These are phyloP conservation scores for Antrodiella citrinella DNA, from an alignment of 768 basidiomycete genomes.

Conservation along the genomic window DNA sequence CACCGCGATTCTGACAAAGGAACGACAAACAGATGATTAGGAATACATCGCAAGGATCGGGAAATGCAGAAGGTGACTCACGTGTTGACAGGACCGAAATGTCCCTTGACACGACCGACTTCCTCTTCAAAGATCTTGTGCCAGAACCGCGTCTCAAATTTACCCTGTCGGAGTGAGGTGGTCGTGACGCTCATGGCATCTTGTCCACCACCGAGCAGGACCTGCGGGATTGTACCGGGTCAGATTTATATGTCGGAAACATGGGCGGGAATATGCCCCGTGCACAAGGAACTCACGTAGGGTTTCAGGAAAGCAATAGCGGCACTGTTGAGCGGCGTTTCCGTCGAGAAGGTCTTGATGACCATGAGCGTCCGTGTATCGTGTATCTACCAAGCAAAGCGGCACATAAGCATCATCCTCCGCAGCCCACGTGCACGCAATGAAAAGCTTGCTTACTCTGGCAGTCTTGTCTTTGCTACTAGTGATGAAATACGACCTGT, in stretches of 20 bases:
- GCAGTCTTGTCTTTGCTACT: constrained; percentile 96
- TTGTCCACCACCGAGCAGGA: constrained; percentile 93
- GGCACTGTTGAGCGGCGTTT: constrained; percentile 94
- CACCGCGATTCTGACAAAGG: constrained; percentile 66
- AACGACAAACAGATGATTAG: constrained; percentile 1
- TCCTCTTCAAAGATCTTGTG: constrained; percentile 96
- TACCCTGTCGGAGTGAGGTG: constrained; percentile 87
- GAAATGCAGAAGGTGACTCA: constrained; percentile 34
- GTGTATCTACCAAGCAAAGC: constrained; percentile 52
- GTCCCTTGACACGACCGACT: constrained; percentile 93
- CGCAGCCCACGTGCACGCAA: background rate
- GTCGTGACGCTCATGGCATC: constrained; percentile 98
- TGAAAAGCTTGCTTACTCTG: constrained; percentile 44
- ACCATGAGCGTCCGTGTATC: constrained; percentile 83
- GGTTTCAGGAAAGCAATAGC: constrained; percentile 78
- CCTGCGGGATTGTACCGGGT: constrained; percentile 33
- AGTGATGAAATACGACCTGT: constrained; percentile 92
- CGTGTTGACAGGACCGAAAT: constrained; percentile 97
- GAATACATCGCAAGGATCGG: background rate
- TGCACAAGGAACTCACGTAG: constrained; percentile 45
- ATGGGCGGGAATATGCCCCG: background rate
- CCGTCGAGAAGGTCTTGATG: constrained; percentile 89
- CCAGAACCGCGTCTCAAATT: constrained; percentile 98
- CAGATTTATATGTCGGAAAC: background rate
- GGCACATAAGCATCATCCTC: background rate